Percentiles rank a stretch among this genome's conserved stretches.
These are phyloP conservation scores for Cercospora citrullina DNA, from an alignment of 2,329 filamentous ascomycete species.

Conservation along the genomic window DNA sequence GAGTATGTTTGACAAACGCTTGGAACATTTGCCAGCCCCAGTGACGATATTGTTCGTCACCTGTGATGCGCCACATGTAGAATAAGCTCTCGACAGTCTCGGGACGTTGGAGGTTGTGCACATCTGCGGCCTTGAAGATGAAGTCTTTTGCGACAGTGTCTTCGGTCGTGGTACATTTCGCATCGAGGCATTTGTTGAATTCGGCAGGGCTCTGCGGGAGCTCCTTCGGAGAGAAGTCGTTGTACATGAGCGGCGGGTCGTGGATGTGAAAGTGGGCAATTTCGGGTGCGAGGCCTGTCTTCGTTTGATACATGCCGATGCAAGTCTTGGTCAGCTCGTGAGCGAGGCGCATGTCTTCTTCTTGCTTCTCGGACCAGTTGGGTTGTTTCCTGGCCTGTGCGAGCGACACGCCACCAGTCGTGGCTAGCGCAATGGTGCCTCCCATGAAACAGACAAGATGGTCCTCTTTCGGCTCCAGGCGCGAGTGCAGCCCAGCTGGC, in stretches of 20 bases:
- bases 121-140: constrained; percentile 75
- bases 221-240: constrained; percentile 49
- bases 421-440: constrained; percentile 87
- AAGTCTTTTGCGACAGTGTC: constrained; percentile 72
- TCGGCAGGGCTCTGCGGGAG: constrained; percentile 53
- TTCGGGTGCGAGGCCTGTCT: constrained; percentile 88
- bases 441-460: constrained; percentile 97
- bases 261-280: constrained; percentile 87
- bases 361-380: constrained; percentile 73
- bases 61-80: constrained; percentile 98
- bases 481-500: constrained; percentile 66
- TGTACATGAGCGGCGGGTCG: constrained; percentile 64
- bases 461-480: constrained; percentile 88
- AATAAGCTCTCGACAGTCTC: constrained; percentile 96
- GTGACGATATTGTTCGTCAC: constrained; percentile 81
- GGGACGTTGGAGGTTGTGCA: constrained; percentile 89
- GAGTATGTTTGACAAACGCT: constrained; percentile 81
- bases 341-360: constrained; percentile 83
- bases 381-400: constrained; percentile 70
- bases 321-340: constrained; percentile 93
- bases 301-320: constrained; percentile 96
- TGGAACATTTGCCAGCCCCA: constrained; percentile 99
- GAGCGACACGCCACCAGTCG: constrained; percentile 75
- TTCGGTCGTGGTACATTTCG: constrained; percentile 48
- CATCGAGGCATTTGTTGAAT: constrained; percentile 30